Evolutionary conservation across 176 grass and related monocot genomes (phyloP), one percentile per base, ranked within the genome.

Genomic region (maize (Zea mays)): DNA sequence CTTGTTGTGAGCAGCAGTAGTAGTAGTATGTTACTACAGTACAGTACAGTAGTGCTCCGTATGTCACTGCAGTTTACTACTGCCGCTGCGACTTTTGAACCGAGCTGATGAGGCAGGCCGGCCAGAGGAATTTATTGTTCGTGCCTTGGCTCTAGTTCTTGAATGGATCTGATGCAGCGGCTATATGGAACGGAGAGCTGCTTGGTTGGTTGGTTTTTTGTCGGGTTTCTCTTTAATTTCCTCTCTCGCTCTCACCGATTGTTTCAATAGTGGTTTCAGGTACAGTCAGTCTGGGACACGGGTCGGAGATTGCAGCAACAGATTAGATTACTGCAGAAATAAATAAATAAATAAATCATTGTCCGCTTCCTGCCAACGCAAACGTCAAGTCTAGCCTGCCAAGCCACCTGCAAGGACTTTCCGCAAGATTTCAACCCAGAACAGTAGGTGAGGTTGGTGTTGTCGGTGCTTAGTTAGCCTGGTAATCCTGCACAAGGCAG

Each of bases 151-250:
- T 20, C 8, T 44, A 43, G 66, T 72, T 72, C 61, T 78, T 73
- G 42, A 59, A 64, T 78, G 49, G 19, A 55, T 73, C 59, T 43
- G n/a, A n/a, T n/a, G n/a, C n/a, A n/a, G n/a, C n/a, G n/a, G n/a
- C n/a, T n/a, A n/a, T n/a, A n/a, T 59, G 16, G 56, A 57, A 72
- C 71, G 67, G 67, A 78, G 82, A 87, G 89, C 87, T 56, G 75
- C 59, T 76, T 82, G 45, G 84, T 81, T 90, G 85, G 63, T 77
- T 79, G 56, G 62, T 77, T 79, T 63, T 64, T 67, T 85, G 59
- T 65, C 58, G 64, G 73, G 56, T 21, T 34, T 78, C 74, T 0
- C 2, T 17, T 16, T 2, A 2, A 7, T 17, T 55, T 44, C 65
- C 66, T 48, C 47, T 57, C 69, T 66, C 10, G 17, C 39, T 20